These are phyloP conservation scores for Quercus glauca DNA, from an alignment of 306 rosid genomes.

Conservation along the genomic window DNA sequence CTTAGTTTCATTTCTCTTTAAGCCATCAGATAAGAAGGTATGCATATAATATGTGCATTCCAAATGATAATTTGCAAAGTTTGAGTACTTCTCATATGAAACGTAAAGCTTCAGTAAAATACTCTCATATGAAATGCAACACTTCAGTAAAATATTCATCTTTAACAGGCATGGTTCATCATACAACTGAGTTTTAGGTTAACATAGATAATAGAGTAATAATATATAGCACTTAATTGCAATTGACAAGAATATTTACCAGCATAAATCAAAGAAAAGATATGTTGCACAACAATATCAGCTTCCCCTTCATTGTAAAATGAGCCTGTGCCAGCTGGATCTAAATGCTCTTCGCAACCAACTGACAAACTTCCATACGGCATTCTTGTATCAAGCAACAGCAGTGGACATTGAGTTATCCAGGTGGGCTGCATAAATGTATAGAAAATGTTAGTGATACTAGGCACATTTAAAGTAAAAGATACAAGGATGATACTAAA, in stretches of 20 bases:
- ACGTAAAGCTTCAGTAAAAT: no score
- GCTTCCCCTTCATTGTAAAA: conserved; percentile 84
- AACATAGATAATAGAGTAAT: background rate
- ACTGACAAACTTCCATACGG: conserved; percentile 75
- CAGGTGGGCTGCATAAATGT: conserved; percentile 60
- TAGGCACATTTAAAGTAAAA: conserved; percentile 24
- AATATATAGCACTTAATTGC: background rate
- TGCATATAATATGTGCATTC: background rate
- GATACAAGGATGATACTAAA: conserved; percentile 8
- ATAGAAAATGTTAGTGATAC: conserved; percentile 16
- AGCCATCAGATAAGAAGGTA: background rate
- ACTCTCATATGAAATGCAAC: no score
- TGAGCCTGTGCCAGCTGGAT: conserved; percentile 86
- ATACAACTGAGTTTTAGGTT: background rate
- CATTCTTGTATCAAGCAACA: conserved; percentile 84
- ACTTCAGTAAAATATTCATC: background rate
- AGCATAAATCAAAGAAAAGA: conserved; percentile 60
- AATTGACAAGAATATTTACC: conserved; percentile 38
- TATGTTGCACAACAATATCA: conserved; percentile 73
- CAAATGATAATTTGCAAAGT: background rate
- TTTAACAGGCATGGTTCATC: background rate
- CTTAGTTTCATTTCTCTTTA: background rate
- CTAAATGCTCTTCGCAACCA: conserved; percentile 79
- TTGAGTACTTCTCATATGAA: background rate
- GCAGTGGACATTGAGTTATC: conserved; percentile 82